Evolutionary conservation across 1,284 basidiomycete genomes (phyloP), one percentile per base, ranked within the genome.

Genomic region (Cerioporus squamosus): DNA sequence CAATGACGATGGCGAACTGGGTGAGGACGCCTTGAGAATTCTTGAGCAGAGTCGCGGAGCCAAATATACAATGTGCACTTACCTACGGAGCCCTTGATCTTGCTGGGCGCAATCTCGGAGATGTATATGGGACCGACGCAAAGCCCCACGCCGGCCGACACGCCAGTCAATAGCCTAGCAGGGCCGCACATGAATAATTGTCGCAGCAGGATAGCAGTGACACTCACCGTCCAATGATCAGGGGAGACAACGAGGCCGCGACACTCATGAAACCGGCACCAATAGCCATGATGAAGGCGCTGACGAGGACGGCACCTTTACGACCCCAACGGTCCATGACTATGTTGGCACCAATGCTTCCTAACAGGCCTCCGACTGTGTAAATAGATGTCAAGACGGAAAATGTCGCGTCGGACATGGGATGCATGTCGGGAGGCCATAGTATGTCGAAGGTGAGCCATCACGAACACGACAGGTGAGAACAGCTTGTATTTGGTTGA

Each of bases 51-150:
- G 31, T 9, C 17, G 12, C 58, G 60, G 8, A 38, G 26, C 9
- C 9, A 29, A 9, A 9, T 3, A 26, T 15, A 8, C 7, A 5
- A 43, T 10, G 3, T 8, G 29, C 3, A 72, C 79, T 52, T 64
- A 85, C 90, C 91, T 59, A 93, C 77, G 52, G 80, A 87, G n/a
- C 91, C 91, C 65, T 83, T 85, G 48, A 93, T 87, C 57, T 80
- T 79, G 4, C 85, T 76, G 0, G 91, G 92, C 0, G 94, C 86
- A 14, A 96, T 87, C 70, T 94, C 90, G 9, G 91, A 84, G 33
- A 97, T 81, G 74, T 88, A 96, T 45, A 96, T 85, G 8, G 95
- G 94, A 1, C 88, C 86, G n/a, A 94, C 84, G 66, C 93, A 96
- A 4, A 96, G 79, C 18, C 90, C 93, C 51, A 97, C 75, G 23